A percentile compares a stretch with the other conserved stretches of the same genome.
Evolutionary conservation across 306 rosid species (phyloP).

Genomic region (Quercus rubra): DNA sequence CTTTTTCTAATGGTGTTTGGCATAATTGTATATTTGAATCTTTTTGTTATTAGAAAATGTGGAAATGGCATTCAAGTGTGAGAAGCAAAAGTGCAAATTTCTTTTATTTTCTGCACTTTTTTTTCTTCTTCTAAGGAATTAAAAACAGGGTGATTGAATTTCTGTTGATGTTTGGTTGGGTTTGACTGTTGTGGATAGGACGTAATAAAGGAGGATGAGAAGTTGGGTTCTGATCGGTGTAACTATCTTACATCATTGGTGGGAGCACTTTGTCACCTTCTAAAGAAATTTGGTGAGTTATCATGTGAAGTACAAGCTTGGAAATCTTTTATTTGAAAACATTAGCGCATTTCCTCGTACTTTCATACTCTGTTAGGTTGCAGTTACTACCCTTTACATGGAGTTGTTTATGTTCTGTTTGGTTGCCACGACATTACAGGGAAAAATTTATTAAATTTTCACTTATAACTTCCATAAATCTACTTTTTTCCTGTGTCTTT

Average conservation of each 20-base stretch:
- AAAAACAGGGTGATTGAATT: not conserved
- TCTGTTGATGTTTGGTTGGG: slow-evolving; percentile 1
- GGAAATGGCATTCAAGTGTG: not conserved
- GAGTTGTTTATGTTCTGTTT: not conserved
- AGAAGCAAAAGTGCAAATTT: no score
- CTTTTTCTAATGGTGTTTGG: not conserved
- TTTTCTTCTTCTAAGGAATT: not conserved
- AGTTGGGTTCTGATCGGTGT: slow-evolving; percentile 47
- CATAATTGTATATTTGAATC: not conserved
- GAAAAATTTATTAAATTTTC: not conserved
- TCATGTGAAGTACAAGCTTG: not conserved
- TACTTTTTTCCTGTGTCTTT: not conserved
- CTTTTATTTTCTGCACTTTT: not conserved
- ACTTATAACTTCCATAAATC: not conserved
- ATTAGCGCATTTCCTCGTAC: not conserved
- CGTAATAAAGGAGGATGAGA: slow-evolving; percentile 30
- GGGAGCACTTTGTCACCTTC: slow-evolving; percentile 67
- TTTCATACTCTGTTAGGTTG: not conserved
- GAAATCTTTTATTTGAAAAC: not conserved
- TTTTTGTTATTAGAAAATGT: not conserved
- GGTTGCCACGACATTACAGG: not conserved
- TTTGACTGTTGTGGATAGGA: slow-evolving; percentile 40
- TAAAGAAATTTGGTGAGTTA: slow-evolving; percentile 61
- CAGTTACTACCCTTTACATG: not conserved
- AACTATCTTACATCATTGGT: slow-evolving; percentile 44